Evolutionary conservation across 768 basidiomycete species (phyloP).

Genomic region (Pulveroboletus sp.): DNA sequence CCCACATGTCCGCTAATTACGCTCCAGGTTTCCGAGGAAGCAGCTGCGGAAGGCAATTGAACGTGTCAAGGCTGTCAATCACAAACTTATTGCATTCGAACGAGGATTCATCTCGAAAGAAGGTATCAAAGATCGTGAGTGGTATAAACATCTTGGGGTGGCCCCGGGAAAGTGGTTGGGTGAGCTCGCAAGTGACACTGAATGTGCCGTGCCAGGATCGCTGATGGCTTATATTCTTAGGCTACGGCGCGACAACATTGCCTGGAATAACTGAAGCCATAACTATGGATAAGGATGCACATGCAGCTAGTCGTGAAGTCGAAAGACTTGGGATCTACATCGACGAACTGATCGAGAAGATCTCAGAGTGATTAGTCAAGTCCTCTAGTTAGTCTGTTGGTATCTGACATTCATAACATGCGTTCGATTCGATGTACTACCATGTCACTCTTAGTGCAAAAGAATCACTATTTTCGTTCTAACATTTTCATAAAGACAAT

Average conservation of each 20-base stretch:
- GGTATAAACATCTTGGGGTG: slow-evolving; percentile 88
- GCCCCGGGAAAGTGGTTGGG: slow-evolving; percentile 88
- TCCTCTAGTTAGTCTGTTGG: background rate
- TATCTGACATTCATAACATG: background rate
- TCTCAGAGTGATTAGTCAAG: slow-evolving; percentile 14
- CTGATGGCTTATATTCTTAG: slow-evolving; percentile 32
- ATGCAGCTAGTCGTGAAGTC: slow-evolving; percentile 60
- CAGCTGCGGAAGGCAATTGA: slow-evolving; percentile 53
- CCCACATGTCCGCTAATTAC: background rate
- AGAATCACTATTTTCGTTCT: too few relatives aligned
- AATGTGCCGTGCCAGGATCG: background rate
- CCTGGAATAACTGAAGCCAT: slow-evolving; percentile 81
- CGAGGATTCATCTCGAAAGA: slow-evolving; percentile 77
- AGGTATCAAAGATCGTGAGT: slow-evolving; percentile 77
- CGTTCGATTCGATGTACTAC: background rate
- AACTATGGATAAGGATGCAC: slow-evolving; percentile 59
- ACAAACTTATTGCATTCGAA: slow-evolving; percentile 68
- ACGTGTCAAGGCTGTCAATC: slow-evolving; percentile 57
- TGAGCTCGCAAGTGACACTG: slow-evolving; percentile 29
- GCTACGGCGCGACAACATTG: slow-evolving; percentile 83
- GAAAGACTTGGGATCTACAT: slow-evolving; percentile 52
- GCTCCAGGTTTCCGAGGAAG: slow-evolving; percentile 15
- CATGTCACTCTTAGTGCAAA: too few relatives aligned
- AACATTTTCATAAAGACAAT: too few relatives aligned
- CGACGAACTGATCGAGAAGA: slow-evolving; percentile 40